Evolutionary conservation across 768 basidiomycete genomes (phyloP).

Genomic region (Lactifluus rugatus): DNA sequence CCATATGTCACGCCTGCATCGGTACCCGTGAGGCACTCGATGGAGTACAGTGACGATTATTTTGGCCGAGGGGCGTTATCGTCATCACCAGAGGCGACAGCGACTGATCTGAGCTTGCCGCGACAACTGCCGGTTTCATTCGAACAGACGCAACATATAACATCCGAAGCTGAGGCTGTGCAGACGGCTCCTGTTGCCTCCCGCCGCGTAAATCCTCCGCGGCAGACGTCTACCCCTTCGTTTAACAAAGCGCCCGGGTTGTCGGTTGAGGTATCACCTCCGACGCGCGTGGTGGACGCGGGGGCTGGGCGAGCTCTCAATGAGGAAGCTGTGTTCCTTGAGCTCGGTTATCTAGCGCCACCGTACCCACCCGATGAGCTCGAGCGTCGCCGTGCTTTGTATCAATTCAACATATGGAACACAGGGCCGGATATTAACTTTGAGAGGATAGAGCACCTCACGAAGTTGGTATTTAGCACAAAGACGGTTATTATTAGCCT

Average conservation of each 20-base stretch:
- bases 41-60: slow-evolving; percentile 24
- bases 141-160: background rate
- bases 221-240: slow-evolving; percentile 57
- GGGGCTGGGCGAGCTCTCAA: slow-evolving; percentile 44
- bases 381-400: slow-evolving; percentile 72
- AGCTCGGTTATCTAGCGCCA: slow-evolving; percentile 62
- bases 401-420: slow-evolving; percentile 90
- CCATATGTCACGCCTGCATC: slow-evolving; percentile 25
- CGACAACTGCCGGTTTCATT: slow-evolving; percentile 16
- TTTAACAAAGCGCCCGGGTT: slow-evolving; percentile 27
- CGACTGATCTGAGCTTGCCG: background rate
- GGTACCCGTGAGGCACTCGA: slow-evolving; percentile 18
- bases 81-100: background rate
- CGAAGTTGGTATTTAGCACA: slow-evolving; percentile 86
- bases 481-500: slow-evolving; percentile 76
- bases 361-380: slow-evolving; percentile 81
- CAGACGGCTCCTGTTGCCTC: slow-evolving; percentile 40
- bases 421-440: slow-evolving; percentile 84
- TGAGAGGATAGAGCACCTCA: slow-evolving; percentile 86
- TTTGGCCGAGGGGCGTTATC: slow-evolving; percentile 19
- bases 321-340: slow-evolving; percentile 58
- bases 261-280: slow-evolving; percentile 16
- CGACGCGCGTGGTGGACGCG: slow-evolving; percentile 21
- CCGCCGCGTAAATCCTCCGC: slow-evolving; percentile 43
- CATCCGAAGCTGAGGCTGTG: slow-evolving; percentile 26